Evolutionary conservation across 371 early-diverging fungal species (phyloP).

Genomic region (Zopfochytrium polystomum): DNA sequence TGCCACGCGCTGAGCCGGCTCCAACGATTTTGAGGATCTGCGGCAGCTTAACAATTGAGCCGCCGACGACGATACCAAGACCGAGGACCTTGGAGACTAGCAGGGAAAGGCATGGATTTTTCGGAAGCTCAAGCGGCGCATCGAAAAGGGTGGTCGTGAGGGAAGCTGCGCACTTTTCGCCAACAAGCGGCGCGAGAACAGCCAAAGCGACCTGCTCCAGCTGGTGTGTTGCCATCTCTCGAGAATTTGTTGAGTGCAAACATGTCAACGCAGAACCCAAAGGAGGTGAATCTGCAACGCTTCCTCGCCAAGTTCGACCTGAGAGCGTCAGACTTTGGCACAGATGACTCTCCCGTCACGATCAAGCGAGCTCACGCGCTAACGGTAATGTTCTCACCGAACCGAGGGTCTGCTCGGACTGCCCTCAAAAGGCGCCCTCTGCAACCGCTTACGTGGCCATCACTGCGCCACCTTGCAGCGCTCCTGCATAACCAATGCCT

Average conservation of each 20-base stretch:
- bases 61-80: conserved; percentile 85
- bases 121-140: conserved; percentile 22
- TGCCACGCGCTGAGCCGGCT: conserved; percentile 71
- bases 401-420: no score
- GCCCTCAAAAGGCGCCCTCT: no score
- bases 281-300: background rate
- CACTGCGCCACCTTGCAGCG: no score
- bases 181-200: conserved; percentile 32
- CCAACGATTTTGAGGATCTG: conserved; percentile 87
- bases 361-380: no score
- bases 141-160: conserved; percentile 21
- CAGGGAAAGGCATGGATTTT: conserved; percentile 68
- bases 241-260: no score
- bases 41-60: conserved; percentile 90
- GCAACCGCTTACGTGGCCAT: no score
- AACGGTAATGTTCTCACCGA: no score
- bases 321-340: no score
- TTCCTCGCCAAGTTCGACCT: no score
- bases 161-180: conserved; percentile 21
- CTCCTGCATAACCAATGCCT: no score
- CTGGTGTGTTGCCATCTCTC: background rate
- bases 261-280: background rate
- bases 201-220: background rate
- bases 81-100: conserved; percentile 86
- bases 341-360: no score